Evolutionary conservation across 352 stramenopile genomes (phyloP).

Genomic region (Pythium phragmiticola): DNA sequence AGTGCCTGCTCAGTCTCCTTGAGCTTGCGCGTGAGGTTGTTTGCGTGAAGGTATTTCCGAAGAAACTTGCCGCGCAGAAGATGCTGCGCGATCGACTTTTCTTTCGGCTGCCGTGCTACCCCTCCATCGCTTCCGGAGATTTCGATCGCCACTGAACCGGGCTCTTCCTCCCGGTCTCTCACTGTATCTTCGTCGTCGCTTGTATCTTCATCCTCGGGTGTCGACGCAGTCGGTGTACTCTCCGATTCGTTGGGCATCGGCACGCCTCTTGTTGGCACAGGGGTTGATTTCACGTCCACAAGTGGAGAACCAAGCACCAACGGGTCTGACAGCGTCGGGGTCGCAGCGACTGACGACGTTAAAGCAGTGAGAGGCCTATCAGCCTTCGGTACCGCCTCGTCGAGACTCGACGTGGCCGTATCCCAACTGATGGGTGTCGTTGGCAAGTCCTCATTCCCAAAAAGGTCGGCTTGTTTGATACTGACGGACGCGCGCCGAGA

Average conservation of each 20-base stretch:
- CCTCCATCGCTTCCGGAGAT: constrained; percentile 27
- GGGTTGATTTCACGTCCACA: neutral
- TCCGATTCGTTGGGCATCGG: constrained; percentile 1
- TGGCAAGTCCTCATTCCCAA: constrained; percentile 29
- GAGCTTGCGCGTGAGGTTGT: constrained; percentile 59
- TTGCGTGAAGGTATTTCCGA: constrained; percentile 65
- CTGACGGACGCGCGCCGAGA: constrained; percentile 4
- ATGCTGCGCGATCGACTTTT: constrained; percentile 58
- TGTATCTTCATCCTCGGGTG: neutral
- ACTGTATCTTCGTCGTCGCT: constrained; percentile 4
- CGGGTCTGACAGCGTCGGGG: neutral
- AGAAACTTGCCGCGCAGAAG: constrained; percentile 57
- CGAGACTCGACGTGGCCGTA: neutral
- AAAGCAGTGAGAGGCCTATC: neutral
- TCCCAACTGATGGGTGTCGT: neutral
- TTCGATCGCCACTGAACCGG: constrained; percentile 37
- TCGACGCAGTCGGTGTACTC: neutral
- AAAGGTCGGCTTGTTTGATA: constrained; percentile 20
- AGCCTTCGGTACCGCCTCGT: neutral
- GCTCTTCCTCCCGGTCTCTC: constrained; percentile 18
- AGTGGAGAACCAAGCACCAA: neutral
- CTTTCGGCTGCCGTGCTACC: constrained; percentile 26
- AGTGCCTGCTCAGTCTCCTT: constrained; percentile 61
- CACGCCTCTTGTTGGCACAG: neutral
- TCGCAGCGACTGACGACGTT: neutral